A percentile compares a stretch with the other conserved stretches of the same genome.
phyloP scores from a whole-genome alignment of 306 rosid species.

The Citrullus colocynthis region DNA sequence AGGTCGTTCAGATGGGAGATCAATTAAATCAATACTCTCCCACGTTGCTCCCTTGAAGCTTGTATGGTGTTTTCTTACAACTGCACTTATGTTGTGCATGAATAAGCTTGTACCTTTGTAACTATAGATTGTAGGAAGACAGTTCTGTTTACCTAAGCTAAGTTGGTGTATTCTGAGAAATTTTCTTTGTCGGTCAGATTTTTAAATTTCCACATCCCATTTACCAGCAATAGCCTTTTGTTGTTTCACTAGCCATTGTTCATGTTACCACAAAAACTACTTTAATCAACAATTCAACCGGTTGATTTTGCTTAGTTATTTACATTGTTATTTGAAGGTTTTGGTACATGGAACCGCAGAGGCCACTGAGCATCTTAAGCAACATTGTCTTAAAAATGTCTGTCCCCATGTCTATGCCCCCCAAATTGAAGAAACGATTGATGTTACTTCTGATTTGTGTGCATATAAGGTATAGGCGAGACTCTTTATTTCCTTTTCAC shows the following conservation, averaged over 20 bases:
- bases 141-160: not conserved
- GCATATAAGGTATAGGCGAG: constrained; percentile 66
- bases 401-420: constrained; percentile 92
- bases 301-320: not conserved
- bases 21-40: constrained; percentile 85
- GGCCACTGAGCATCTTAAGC: constrained; percentile 96
- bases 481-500: constrained; percentile 6
- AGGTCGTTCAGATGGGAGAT: constrained; percentile 93
- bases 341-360: constrained; percentile 98
- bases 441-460: constrained; percentile 90
- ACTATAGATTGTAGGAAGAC: not conserved
- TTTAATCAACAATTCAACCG: not conserved
- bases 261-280: not conserved
- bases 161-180: not conserved
- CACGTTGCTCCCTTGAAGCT: constrained; percentile 94
- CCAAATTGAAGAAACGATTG: constrained; percentile 85
- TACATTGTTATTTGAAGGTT: constrained; percentile 31
- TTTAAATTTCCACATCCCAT: not conserved
- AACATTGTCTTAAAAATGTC: constrained; percentile 66
- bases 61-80: constrained; percentile 28
- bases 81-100: not conserved
- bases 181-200: not conserved
- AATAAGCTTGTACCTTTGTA: not conserved
- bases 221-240: not conserved
- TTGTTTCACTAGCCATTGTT: not conserved